Evolutionary conservation across 768 basidiomycete species (phyloP), one percentile per base, ranked within the genome.

Genomic region (Tricholoma furcatifolium): DNA sequence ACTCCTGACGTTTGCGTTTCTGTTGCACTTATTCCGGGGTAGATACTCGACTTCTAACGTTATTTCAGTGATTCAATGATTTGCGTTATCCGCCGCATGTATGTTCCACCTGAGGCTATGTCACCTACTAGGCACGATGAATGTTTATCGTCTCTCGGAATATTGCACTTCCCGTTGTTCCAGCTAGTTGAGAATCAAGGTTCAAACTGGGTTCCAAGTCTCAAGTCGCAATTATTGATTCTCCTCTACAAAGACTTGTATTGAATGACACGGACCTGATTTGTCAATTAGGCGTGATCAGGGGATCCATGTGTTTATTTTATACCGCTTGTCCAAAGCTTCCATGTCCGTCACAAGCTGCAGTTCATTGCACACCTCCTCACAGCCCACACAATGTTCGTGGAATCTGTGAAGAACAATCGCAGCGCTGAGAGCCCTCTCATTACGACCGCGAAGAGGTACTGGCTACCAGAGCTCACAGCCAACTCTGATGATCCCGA

Each of bases 401-500:
- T 50, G 32, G 51, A 61, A 59, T 36, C 60, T 6, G 55, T 75
- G 21, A 64, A 63, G 46, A 71, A 76, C 49, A 64, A 69, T 23
- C 78, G 79, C 14, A 61, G 69, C 6, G 53, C 54, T 24, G 70
- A 65, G 48, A 81, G 81, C 53, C 76, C 81, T 0, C 69, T 84
- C 43, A 69, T 70, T 57, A 69, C 80, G 41, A 78, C 77, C 7
- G 84, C 82, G 14, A 85, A 84, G 62, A 76, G 81, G 43, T 83
- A 82, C 59, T 81, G 77, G 77, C 54, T 70, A 23, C 64, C 73
- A 2, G 70, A 70, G 24, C 68, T 75, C 47, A 73, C 73, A 21
- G 62, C 57, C 1, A 60, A 76, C 49, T 58, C 60, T 41, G 48
- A 59, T 7, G 70, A 78, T 59, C 70, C 69, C 6, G 67, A 75